A percentile compares a stretch with the other conserved stretches of the same genome.
Evolutionary conservation across 1,139 yeast species (phyloP).

Genomic region (Zygosaccharomyces sapae): DNA sequence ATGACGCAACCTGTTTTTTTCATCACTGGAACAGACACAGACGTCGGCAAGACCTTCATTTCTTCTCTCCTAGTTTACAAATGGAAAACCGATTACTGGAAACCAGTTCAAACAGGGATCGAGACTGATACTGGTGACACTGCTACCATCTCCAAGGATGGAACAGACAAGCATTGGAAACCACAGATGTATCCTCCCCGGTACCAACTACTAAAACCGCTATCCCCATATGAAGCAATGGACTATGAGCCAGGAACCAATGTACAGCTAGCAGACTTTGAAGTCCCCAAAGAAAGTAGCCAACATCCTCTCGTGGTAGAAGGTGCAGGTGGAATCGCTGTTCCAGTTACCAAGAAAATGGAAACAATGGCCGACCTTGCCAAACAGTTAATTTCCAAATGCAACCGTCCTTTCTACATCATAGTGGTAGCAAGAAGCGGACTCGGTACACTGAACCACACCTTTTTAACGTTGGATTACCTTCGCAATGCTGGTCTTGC

Average conservation of each 20-base stretch:
- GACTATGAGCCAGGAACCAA: constrained; percentile 20
- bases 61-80: constrained; percentile 31
- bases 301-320: constrained; percentile 30
- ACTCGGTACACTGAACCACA: constrained; percentile 37
- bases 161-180: constrained; percentile 12
- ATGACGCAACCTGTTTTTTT: constrained; percentile 22
- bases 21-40: constrained; percentile 38
- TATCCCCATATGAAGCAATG: constrained; percentile 37
- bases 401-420: constrained; percentile 21
- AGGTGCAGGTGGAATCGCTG: constrained; percentile 38
- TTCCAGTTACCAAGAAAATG: constrained; percentile 31
- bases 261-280: constrained; percentile 17
- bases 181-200: constrained; percentile 25
- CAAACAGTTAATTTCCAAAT: constrained; percentile 16
- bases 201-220: constrained; percentile 27
- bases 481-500: constrained; percentile 21
- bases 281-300: constrained; percentile 18
- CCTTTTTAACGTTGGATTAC: constrained; percentile 33
- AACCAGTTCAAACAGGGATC: constrained; percentile 37
- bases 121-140: constrained; percentile 35
- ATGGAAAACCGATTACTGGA: constrained; percentile 37
- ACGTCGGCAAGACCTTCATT: constrained; percentile 37
- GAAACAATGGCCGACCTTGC: constrained; percentile 33
- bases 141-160: constrained; percentile 18
- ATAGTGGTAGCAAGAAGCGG: constrained; percentile 36